phyloP scores from a whole-genome alignment of 345 rosid species.

The Gossypium raimondii region DNA sequence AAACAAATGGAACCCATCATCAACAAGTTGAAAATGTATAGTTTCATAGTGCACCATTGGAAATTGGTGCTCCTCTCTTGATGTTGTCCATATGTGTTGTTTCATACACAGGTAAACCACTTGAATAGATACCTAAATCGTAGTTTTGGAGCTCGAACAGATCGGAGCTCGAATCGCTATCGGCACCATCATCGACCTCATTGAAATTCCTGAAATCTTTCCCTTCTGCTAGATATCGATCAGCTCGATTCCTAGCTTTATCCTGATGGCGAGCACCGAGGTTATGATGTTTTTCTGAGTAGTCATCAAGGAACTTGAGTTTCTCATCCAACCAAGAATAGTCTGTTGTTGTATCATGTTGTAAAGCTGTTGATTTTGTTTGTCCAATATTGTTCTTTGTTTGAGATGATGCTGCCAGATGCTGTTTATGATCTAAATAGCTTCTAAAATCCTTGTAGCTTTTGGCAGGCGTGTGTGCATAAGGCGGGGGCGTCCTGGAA shows the following conservation, averaged over 20 bases:
- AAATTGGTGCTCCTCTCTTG: constrained; percentile 61
- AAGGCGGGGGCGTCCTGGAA: constrained; percentile 71
- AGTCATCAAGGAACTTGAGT: constrained; percentile 26
- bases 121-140: constrained; percentile 55
- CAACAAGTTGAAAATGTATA: constrained; percentile 18
- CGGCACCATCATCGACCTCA: constrained; percentile 57
- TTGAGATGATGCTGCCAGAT: constrained; percentile 21
- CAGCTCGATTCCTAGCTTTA: background rate
- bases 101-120: constrained; percentile 84
- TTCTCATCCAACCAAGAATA: constrained; percentile 40
- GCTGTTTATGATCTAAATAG: constrained; percentile 46
- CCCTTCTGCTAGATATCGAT: constrained; percentile 13
- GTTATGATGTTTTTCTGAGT: background rate
- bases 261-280: constrained; percentile 14
- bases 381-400: constrained; percentile 20
- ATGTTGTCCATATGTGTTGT: constrained; percentile 70
- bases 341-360: constrained; percentile 23
- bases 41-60: constrained; percentile 33
- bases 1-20: constrained; percentile 13
- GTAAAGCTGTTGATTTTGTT: constrained; percentile 7
- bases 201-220: constrained; percentile 32
- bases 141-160: constrained; percentile 84
- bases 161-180: constrained; percentile 95
- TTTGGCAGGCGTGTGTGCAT: constrained; percentile 55
- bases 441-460: constrained; percentile 49